Conservation (phyloP, 257 asterid genomes). For the Misopates orontium region DNA sequence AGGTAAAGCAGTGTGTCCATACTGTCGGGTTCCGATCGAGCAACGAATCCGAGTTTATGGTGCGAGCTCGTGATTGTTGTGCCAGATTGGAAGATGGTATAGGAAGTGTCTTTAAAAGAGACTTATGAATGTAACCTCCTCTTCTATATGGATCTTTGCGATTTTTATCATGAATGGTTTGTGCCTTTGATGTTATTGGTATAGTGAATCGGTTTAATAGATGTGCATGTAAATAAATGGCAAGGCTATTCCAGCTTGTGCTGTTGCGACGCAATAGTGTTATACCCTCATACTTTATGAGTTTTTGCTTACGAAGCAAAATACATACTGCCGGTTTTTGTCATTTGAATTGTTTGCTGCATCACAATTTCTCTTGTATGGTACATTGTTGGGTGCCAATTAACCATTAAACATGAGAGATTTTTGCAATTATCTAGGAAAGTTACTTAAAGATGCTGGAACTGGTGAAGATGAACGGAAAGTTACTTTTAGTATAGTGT, state of each 20-base stretch:
- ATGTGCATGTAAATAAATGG: slow-evolving; percentile 32
- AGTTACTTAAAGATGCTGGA: no score
- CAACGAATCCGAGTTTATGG: slow-evolving; percentile 80
- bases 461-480: no score
- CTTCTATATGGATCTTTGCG: not conserved
- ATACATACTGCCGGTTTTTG: no score
- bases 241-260: slow-evolving; percentile 22
- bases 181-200: slow-evolving; percentile 26
- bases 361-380: no score
- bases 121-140: not conserved
- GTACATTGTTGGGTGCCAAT: no score
- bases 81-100: not conserved
- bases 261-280: slow-evolving; percentile 31
- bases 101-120: not conserved
- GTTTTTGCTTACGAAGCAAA: no score
- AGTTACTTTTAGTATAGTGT: no score
- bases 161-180: slow-evolving; percentile 24
- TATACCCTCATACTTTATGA: not conserved
- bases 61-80: slow-evolving; percentile 51
- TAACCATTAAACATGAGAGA: no score
- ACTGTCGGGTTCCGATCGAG: slow-evolving; percentile 76
- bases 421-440: no score
- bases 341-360: no score
- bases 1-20: slow-evolving; percentile 69
- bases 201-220: slow-evolving; percentile 16